Evolutionary conservation across 495 filamentous ascomycete species (phyloP).

Genomic region (Aspergillus sparsus): DNA sequence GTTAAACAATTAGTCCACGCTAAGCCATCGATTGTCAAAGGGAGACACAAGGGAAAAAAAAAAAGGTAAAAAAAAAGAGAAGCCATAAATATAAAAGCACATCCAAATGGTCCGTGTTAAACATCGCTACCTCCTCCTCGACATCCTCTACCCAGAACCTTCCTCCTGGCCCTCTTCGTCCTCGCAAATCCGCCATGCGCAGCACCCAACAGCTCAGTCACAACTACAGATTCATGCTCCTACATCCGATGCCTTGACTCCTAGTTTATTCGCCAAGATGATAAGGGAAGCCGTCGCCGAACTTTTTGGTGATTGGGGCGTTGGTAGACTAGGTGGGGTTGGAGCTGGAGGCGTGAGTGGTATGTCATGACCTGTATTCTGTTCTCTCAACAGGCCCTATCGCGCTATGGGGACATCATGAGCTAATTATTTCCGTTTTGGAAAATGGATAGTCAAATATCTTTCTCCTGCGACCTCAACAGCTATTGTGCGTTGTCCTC

Average conservation of each 20-base stretch:
- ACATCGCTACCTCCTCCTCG: slow-evolving; percentile 87
- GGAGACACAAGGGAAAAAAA: neutral
- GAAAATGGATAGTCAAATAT: slow-evolving; percentile 74
- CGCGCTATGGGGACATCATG: neutral
- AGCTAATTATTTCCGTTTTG: slow-evolving; percentile 14
- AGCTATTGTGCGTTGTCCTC: slow-evolving; percentile 78
- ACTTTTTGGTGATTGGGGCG: slow-evolving; percentile 90
- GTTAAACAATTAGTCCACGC: neutral
- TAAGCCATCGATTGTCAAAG: neutral
- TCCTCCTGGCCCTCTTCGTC: slow-evolving; percentile 34
- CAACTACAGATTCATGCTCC: slow-evolving; percentile 74
- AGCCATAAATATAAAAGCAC: neutral
- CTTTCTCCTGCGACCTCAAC: slow-evolving; percentile 90
- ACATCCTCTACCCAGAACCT: slow-evolving; percentile 80
- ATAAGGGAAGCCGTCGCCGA: slow-evolving; percentile 67
- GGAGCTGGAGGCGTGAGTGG: slow-evolving; percentile 62
- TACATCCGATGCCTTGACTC: slow-evolving; percentile 64
- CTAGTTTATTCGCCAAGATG: slow-evolving; percentile 61
- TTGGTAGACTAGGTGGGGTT: slow-evolving; percentile 59
- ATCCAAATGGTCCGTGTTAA: slow-evolving; percentile 87
- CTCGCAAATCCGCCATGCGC: slow-evolving; percentile 12
- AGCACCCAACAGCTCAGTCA: slow-evolving; percentile 16
- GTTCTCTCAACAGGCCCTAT: slow-evolving; percentile 10
- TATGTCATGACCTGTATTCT: slow-evolving; percentile 34
- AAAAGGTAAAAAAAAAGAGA: slow-evolving; percentile 3